Percentiles rank a stretch among this genome's conserved stretches.
These are phyloP conservation scores for Pseudogymnoascus destructans DNA, from an alignment of 2,329 filamentous ascomycete genomes.

Conservation along the genomic window DNA sequence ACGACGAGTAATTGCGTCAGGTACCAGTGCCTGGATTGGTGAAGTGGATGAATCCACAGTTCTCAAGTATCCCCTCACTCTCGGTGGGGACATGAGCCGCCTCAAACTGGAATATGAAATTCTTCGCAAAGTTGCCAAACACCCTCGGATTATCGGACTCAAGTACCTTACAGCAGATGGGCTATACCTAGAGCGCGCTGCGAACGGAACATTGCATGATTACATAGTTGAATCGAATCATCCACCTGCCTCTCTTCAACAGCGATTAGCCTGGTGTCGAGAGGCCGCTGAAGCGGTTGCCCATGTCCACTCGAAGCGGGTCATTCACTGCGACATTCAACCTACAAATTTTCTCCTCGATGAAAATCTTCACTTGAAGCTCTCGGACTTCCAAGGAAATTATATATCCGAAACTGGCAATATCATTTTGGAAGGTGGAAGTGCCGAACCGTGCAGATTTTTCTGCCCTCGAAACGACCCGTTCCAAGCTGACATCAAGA, in stretches of 20 bases:
- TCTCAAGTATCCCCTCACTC: slow-evolving; percentile 18
- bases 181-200: slow-evolving; percentile 11
- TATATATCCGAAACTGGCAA: slow-evolving; percentile 12
- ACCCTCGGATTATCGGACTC: slow-evolving; percentile 11
- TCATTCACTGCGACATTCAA: slow-evolving; percentile 12
- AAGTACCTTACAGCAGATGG: slow-evolving; percentile 10
- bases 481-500: slow-evolving; percentile 11
- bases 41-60: slow-evolving; percentile 18
- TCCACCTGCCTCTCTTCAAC: neutral
- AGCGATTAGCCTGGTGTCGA: neutral
- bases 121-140: slow-evolving; percentile 13
- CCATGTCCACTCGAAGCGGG: slow-evolving; percentile 9
- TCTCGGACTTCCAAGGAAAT: slow-evolving; percentile 14
- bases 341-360: slow-evolving; percentile 13
- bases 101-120: slow-evolving; percentile 14
- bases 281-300: slow-evolving; percentile 12
- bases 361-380: slow-evolving; percentile 8
- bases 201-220: slow-evolving; percentile 9
- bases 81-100: slow-evolving; percentile 13
- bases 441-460: slow-evolving; percentile 12
- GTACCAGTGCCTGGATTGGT: slow-evolving; percentile 13
- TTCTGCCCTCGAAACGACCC: slow-evolving; percentile 15
- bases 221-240: neutral
- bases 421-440: slow-evolving; percentile 10
- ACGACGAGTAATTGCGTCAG: neutral